Base-by-base conservation (phyloP, 2,329 filamentous ascomycete genomes). In the Bipolaris oryzae region DNA sequence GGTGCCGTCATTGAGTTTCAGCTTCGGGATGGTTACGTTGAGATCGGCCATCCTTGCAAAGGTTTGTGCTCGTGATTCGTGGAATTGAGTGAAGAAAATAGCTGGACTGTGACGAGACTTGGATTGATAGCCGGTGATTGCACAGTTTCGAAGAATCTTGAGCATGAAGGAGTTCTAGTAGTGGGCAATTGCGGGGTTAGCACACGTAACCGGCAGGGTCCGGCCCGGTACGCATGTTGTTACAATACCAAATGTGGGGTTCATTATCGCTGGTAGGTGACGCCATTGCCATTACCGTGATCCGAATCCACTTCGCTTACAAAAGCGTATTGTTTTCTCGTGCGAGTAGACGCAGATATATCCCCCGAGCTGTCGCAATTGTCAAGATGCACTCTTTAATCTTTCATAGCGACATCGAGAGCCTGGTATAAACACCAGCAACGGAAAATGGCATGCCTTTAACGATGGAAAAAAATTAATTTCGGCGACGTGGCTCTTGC, bases 1-100 rank as follows among this genome's bases (percentile, higher is more conserved):
- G 58, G 85, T 85, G 59, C 89, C 89, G 78, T 93, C 88, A 64
- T 90, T 91, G 54, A 93, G 81, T 77, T 88, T 90, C 52, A 92
- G 74, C 52, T 75, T 79, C 1, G 87, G 87, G 37, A 84, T 88
- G 1, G 77, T 77, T 5, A 75, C 71, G 57, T 77, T 59, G 25
- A 79, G 74, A 18, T 78, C 73, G n/a, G 78, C 76, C 78, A 80
- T 80, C 37, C 35, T 53, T 58, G 50, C 34, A 25, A 54, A 49
- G 16, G 45, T 41, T 10, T 5, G 16, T 28, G 7, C 21, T 16
- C 20, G 41, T 39, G 25, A 41, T 25, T 16, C 7, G 2, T 39
- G 6, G 2, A 10, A 39, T 44, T 15, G 34, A 21, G n/a, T 50
- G 9, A 23, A 5, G 11, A 33, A n/a, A 11, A 18, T 20, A 2